phyloP scores from a whole-genome alignment of 2,329 filamentous ascomycete species.

The Metarhizium brunneum region DNA sequence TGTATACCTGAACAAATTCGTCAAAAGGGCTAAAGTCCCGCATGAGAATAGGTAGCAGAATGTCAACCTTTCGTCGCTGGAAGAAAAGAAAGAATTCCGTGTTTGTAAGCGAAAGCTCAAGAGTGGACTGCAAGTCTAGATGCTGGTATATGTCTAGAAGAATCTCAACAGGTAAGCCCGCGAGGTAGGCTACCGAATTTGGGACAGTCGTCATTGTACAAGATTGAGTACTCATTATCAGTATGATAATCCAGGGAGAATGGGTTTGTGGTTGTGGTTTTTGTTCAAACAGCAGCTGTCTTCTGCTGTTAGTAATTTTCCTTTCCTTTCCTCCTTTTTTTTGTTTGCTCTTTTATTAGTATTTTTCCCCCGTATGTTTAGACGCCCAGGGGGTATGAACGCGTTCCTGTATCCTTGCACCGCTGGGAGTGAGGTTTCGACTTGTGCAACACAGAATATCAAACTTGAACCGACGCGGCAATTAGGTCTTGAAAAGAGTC shows the following conservation, averaged over 20 bases:
- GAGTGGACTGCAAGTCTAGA: constrained; percentile 32
- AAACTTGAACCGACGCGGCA: background rate
- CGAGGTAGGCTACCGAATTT: constrained; percentile 13
- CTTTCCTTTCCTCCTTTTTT: background rate
- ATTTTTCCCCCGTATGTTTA: background rate
- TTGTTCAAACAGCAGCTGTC: background rate
- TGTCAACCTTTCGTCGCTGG: constrained; percentile 26
- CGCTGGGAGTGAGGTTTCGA: background rate
- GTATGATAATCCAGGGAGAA: background rate
- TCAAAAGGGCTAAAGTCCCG: constrained; percentile 35
- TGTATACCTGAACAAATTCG: constrained; percentile 37
- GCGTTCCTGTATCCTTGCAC: constrained; percentile 21
- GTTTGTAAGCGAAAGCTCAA: constrained; percentile 27
- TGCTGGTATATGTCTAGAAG: constrained; percentile 37
- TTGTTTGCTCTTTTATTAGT: background rate
- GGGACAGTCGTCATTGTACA: constrained; percentile 11
- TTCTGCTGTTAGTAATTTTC: background rate
- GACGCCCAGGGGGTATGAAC: background rate
- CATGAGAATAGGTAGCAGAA: constrained; percentile 33
- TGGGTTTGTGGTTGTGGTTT: background rate
- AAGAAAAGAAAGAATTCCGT: constrained; percentile 32
- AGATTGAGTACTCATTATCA: background rate
- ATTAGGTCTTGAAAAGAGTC: background rate
- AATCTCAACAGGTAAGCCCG: constrained; percentile 35
- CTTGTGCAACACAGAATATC: background rate